These are phyloP conservation scores for Rhodosporidiobolus odoratus DNA, from an alignment of 768 basidiomycete species.

Conservation along the genomic window DNA sequence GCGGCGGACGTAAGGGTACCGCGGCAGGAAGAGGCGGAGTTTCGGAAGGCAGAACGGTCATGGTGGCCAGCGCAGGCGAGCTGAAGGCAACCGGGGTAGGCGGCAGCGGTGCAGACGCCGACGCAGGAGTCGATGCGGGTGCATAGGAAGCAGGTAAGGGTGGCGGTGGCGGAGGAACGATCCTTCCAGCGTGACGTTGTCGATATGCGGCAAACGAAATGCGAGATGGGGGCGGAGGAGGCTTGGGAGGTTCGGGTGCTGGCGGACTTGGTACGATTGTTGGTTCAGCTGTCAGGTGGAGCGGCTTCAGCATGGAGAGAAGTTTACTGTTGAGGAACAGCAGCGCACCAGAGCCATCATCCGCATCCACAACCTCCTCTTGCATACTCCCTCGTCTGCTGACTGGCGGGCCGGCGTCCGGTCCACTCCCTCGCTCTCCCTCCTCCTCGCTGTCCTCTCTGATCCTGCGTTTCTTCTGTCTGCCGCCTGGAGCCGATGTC, in stretches of 20 bases:
- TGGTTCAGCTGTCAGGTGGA: background rate
- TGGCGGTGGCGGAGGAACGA: background rate
- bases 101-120: background rate
- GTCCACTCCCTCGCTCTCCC: background rate
- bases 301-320: background rate
- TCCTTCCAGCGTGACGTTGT: constrained; percentile 5
- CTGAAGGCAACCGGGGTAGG: background rate
- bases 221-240: constrained; percentile 13
- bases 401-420: background rate
- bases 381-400: constrained; percentile 1
- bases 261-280: background rate
- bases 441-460: constrained; percentile 9
- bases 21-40: constrained; percentile 6
- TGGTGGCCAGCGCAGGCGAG: background rate
- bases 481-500: background rate
- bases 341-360: background rate
- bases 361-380: background rate
- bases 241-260: constrained; percentile 20
- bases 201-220: constrained; percentile 37
- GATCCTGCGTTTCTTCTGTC: constrained; percentile 12
- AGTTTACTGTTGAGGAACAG: background rate
- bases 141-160: constrained; percentile 1
- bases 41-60: background rate
- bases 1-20: background rate
- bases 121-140: background rate